Evolutionary conservation across 768 basidiomycete genomes (phyloP).

Genomic region (Lentinula guzmanii): DNA sequence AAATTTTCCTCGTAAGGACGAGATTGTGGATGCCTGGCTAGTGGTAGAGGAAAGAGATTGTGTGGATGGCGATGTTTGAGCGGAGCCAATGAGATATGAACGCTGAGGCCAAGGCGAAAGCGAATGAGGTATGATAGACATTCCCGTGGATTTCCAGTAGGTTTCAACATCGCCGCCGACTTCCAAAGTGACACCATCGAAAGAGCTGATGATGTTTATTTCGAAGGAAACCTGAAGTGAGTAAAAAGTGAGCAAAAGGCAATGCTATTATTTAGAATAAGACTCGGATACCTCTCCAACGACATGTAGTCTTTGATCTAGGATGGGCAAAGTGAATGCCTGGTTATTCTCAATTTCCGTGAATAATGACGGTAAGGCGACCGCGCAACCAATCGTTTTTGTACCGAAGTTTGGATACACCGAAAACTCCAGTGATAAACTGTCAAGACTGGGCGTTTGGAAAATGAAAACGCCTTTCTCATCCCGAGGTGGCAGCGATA

Average conservation of each 20-base stretch:
- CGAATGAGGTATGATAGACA: conserved; percentile 38
- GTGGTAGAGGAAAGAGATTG: conserved; percentile 41
- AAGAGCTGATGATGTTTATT: conserved; percentile 79
- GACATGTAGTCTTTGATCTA: conserved; percentile 89
- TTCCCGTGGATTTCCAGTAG: conserved; percentile 90
- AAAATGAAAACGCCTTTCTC: conserved; percentile 74
- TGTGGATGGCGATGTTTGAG: conserved; percentile 68
- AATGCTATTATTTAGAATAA: not conserved
- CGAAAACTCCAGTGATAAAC: conserved; percentile 84
- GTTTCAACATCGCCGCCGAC: conserved; percentile 95
- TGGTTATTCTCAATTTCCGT: conserved; percentile 46
- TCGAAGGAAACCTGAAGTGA: conserved; percentile 75
- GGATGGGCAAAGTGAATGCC: conserved; percentile 64
- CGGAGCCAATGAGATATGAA: conserved; percentile 44
- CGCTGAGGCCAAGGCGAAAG: conserved; percentile 32
- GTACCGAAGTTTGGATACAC: conserved; percentile 97
- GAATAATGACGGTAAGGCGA: conserved; percentile 76
- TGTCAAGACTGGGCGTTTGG: conserved; percentile 71
- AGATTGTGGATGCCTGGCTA: conserved; percentile 68
- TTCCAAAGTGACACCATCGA: conserved; percentile 88
- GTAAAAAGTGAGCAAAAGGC: conserved; percentile 6
- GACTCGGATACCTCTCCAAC: conserved; percentile 73
- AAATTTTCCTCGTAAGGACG: conserved; percentile 88
- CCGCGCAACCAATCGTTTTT: conserved; percentile 90
- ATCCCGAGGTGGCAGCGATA: conserved; percentile 78